Base-by-base conservation (phyloP, 192 early-diverging fungal genomes). In the Podila clonocystis region DNA sequence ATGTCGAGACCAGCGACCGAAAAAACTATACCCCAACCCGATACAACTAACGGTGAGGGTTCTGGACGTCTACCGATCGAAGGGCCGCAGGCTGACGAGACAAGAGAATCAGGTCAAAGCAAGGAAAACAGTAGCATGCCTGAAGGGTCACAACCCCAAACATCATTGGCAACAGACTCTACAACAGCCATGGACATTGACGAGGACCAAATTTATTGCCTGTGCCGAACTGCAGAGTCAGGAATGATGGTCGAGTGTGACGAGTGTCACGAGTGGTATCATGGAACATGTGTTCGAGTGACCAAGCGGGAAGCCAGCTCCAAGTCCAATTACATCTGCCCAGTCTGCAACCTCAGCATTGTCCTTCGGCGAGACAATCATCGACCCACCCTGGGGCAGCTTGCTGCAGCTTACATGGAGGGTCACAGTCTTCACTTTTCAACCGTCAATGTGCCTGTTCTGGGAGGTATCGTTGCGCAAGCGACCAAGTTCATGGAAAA, bases 231-330 rank as follows among this genome's bases (percentile, higher is more conserved):
- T 24, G 71, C 87, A 4, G 92, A 93, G 50, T 68, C 77, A 41
- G 91, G 89, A 2, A 74, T 89, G 72, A 93, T 93, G 92, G 85
- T 92, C 11, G 86, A 90, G 65, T 93, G 92, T 66, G 89, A 90
- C 67, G 67, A 82, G 17, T 93, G 92, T 68, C 72, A 83, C 19
- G 91, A 91, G 34, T 90, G 89, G 92, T 93, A 90, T 71, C 92
- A 93, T 60, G 83, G 85, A 8, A 72, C 76, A 7, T 93, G 92
- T 68, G 75, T 93, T 9, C 82, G 85, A 13, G 58, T 90, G 24
- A 75, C 74, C 8, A 73, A 72, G 5, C 69, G 65, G 36, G 85
- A 86, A 11, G 82, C 83, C 20, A 82, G 82, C 5, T 62, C 67
- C 28, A 84, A 75, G 29, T 84, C 74, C 17, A 79, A 83, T 69